Percentiles rank a stretch among this genome's conserved stretches.
These are phyloP conservation scores for Yamadazyma trypodendri DNA, from an alignment of 1,139 yeast genomes.

Conservation along the genomic window DNA sequence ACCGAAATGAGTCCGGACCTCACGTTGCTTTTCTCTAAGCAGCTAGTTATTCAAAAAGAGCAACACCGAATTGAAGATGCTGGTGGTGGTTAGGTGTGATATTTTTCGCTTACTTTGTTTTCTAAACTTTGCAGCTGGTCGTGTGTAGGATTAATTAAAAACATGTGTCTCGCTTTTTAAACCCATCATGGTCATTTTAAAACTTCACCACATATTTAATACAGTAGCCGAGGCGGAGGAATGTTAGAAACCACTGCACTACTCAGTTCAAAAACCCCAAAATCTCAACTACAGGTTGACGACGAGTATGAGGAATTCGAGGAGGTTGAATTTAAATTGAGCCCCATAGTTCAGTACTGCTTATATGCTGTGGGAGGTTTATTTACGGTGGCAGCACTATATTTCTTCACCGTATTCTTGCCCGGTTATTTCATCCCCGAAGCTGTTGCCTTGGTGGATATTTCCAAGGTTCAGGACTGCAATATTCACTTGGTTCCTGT, in stretches of 20 bases:
- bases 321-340: conserved; percentile 15
- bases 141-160: background rate
- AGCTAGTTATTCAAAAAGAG: conserved; percentile 67
- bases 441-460: conserved; percentile 25
- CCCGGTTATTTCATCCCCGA: conserved; percentile 39
- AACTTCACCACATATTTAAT: background rate
- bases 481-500: conserved; percentile 19
- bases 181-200: too few species aligned
- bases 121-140: too few species aligned
- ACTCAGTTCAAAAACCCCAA: conserved; percentile 4
- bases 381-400: conserved; percentile 21
- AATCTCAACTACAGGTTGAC: conserved; percentile 9
- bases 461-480: conserved; percentile 26
- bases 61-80: conserved; percentile 49
- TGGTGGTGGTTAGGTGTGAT: conserved; percentile 37
- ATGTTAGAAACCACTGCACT: conserved; percentile 19
- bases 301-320: conserved; percentile 18
- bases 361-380: conserved; percentile 17
- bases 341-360: conserved; percentile 17
- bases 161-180: background rate
- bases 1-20: conserved; percentile 45
- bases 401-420: conserved; percentile 32
- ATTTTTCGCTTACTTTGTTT: background rate
- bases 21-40: conserved; percentile 56
- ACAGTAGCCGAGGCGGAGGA: background rate